phyloP scores from a whole-genome alignment of 225 moss, liverwort and hornwort genomes.

The Polytrichum formosum region DNA sequence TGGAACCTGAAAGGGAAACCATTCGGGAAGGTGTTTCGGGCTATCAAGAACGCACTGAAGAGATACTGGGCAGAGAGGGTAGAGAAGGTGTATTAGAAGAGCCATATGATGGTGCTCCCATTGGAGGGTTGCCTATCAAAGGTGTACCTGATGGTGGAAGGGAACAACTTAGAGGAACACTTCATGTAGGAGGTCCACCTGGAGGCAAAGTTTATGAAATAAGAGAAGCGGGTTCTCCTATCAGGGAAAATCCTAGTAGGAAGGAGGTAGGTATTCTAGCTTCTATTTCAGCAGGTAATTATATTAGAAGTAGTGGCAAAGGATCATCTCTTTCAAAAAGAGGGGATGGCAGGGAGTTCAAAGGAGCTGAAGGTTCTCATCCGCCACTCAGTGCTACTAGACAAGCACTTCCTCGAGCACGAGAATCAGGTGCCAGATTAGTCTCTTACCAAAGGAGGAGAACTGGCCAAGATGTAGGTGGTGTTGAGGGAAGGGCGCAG shows the following conservation, averaged over 20 bases:
- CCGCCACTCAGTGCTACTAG: not conserved
- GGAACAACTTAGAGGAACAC: too few species aligned
- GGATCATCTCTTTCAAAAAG: not conserved
- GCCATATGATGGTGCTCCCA: too few species aligned
- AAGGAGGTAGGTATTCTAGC: not conserved
- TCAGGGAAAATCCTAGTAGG: not conserved
- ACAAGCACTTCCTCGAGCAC: not conserved
- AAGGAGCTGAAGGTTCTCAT: not conserved
- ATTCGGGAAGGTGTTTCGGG: not conserved
- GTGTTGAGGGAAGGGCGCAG: conserved; percentile 8
- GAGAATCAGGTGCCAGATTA: not conserved
- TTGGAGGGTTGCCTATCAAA: too few species aligned
- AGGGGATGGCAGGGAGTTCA: not conserved
- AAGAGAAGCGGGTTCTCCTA: not conserved
- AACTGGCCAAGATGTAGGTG: conserved; percentile 4
- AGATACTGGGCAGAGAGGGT: not conserved
- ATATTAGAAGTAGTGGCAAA: not conserved
- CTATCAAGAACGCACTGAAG: not conserved
- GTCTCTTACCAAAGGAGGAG: conserved; percentile 18
- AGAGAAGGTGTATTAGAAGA: too few species aligned
- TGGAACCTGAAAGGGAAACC: not conserved
- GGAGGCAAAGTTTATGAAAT: not conserved
- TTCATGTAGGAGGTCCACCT: too few species aligned
- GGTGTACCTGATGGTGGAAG: too few species aligned
- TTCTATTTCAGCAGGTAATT: not conserved